A percentile compares a stretch with the other conserved stretches of the same genome.
These are phyloP conservation scores for Coriaria nepalensis DNA, from an alignment of 306 rosid genomes.

Conservation along the genomic window DNA sequence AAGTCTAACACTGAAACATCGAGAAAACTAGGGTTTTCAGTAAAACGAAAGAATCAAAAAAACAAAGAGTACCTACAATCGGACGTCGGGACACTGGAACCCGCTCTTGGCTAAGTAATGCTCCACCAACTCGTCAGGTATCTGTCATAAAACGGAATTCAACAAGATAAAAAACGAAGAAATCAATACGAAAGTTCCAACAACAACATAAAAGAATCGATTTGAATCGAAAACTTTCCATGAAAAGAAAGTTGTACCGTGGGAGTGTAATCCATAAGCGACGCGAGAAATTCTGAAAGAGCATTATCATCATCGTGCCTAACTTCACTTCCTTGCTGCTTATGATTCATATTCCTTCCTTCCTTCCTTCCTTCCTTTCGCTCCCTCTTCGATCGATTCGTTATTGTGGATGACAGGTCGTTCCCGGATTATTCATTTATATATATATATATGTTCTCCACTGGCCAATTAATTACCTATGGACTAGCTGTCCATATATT, in stretches of 20 bases:
- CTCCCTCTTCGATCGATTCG: neutral
- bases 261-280: conserved; percentile 74
- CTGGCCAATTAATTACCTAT: no score
- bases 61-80: conserved; percentile 58
- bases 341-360: conserved; percentile 20
- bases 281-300: conserved; percentile 66
- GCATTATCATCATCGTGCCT: conserved; percentile 68
- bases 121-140: conserved; percentile 91
- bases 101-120: conserved; percentile 87
- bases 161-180: neutral
- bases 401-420: no score
- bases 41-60: neutral
- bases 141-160: conserved; percentile 23
- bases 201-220: neutral
- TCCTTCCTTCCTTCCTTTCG: no score
- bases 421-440: no score
- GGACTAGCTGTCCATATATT: no score
- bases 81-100: conserved; percentile 82
- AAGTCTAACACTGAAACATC: no score
- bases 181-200: neutral
- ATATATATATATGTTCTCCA: no score
- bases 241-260: conserved; percentile 27
- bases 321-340: conserved; percentile 58
- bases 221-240: neutral
- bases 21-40: no score